Conservation (phyloP, 73 alveolate genomes). For the Diophrys sp. region DNA sequence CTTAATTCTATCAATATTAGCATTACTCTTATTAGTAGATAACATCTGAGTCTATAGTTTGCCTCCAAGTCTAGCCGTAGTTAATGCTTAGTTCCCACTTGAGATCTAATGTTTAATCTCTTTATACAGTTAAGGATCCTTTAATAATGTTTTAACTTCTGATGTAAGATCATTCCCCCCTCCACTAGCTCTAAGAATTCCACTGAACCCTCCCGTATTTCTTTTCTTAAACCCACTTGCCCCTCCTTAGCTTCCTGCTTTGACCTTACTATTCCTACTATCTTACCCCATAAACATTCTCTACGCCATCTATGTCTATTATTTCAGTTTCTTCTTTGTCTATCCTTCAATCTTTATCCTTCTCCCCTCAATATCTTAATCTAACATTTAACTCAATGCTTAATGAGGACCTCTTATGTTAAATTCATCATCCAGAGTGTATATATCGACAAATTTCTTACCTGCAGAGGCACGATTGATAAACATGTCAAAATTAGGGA, state of each 20-base stretch:
- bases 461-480: neutral
- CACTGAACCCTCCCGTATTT: neutral
- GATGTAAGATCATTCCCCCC: neutral
- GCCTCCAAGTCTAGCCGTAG: conserved; percentile 9
- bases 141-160: neutral
- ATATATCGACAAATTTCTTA: neutral
- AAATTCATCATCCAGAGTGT: neutral
- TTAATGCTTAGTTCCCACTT: neutral
- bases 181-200: neutral
- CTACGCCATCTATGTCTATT: neutral
- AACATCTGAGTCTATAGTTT: neutral
- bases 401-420: neutral
- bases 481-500: neutral
- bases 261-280: neutral
- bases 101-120: neutral
- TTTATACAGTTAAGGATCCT: conserved; percentile 2
- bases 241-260: neutral
- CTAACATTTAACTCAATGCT: neutral
- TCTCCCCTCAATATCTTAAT: neutral
- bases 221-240: neutral
- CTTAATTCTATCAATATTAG: neutral
- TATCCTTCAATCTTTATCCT: conserved; percentile 3
- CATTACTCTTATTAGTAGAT: too few species aligned
- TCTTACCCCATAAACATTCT: neutral
- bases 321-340: conserved; percentile 4